Conservation (phyloP, 768 basidiomycete species). For the Agaricus subrufescens region DNA sequence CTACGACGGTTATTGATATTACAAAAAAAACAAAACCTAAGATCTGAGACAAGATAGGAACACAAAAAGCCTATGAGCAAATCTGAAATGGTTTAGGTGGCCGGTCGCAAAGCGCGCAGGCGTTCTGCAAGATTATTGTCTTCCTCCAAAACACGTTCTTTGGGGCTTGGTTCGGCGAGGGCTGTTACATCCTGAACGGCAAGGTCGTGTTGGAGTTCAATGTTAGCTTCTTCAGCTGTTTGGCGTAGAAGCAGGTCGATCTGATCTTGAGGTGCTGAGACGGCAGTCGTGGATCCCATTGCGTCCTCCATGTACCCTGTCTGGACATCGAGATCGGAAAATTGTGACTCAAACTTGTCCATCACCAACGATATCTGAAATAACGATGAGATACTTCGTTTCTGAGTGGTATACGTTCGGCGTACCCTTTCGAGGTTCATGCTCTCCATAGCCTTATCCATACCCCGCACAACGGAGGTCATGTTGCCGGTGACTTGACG, state of each 20-base stretch:
- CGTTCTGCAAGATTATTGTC: constrained; percentile 81
- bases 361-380: constrained; percentile 92
- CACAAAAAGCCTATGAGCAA: neutral
- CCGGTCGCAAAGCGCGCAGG: constrained; percentile 82
- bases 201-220: constrained; percentile 91
- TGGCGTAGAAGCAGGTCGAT: constrained; percentile 89
- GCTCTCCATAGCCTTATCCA: constrained; percentile 98
- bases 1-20: neutral
- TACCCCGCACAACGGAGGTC: constrained; percentile 93
- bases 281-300: constrained; percentile 89
- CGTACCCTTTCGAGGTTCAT: constrained; percentile 98
- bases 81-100: constrained; percentile 35
- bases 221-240: constrained; percentile 95
- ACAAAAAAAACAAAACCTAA: neutral
- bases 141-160: constrained; percentile 63
- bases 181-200: constrained; percentile 54
- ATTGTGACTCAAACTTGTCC: constrained; percentile 98
- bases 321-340: constrained; percentile 95
- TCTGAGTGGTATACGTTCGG: neutral
- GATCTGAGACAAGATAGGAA: constrained; percentile 3
- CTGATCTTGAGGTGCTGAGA: constrained; percentile 95
- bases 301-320: constrained; percentile 98
- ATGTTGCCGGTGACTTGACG: constrained; percentile 93
- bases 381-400: neutral
- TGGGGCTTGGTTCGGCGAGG: constrained; percentile 50